These are phyloP conservation scores for Coemansia sp. DNA, from an alignment of 192 early-diverging fungal species.

Conservation along the genomic window DNA sequence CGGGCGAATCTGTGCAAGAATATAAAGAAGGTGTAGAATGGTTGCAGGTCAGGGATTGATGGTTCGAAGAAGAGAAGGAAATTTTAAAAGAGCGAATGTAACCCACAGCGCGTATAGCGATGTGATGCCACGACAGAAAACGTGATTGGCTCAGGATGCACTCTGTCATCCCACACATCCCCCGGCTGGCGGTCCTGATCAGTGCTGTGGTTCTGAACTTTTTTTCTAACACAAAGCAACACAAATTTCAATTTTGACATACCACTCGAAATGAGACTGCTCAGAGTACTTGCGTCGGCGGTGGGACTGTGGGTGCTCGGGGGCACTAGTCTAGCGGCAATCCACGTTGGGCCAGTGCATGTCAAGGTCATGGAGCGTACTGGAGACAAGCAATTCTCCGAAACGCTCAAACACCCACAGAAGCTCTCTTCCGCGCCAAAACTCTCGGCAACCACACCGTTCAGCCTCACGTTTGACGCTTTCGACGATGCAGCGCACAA, in stretches of 20 bases:
- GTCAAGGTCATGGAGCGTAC: constrained; percentile 47
- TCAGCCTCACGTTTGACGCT: constrained; percentile 30
- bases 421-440: constrained; percentile 18
- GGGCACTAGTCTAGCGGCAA: constrained; percentile 3
- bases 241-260: neutral
- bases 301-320: constrained; percentile 3
- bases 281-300: neutral
- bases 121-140: constrained; percentile 16
- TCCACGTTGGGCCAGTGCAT: constrained; percentile 18
- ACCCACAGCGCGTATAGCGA: neutral
- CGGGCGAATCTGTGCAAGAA: neutral
- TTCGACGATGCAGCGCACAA: neutral
- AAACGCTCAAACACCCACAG: constrained; percentile 20
- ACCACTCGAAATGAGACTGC: neutral
- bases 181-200: too few relatives aligned
- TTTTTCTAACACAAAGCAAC: too few relatives aligned
- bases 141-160: constrained; percentile 21
- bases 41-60: neutral
- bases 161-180: too few relatives aligned
- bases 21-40: neutral
- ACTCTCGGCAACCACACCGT: constrained; percentile 25
- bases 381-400: constrained; percentile 41
- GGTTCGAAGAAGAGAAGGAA: neutral
- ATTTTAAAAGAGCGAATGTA: constrained; percentile 7
- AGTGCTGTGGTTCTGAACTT: neutral